Percentiles rank a stretch among this genome's conserved stretches.
Conservation (phyloP, 2,329 filamentous ascomycete genomes). For the Tolypocladium tundrense region DNA sequence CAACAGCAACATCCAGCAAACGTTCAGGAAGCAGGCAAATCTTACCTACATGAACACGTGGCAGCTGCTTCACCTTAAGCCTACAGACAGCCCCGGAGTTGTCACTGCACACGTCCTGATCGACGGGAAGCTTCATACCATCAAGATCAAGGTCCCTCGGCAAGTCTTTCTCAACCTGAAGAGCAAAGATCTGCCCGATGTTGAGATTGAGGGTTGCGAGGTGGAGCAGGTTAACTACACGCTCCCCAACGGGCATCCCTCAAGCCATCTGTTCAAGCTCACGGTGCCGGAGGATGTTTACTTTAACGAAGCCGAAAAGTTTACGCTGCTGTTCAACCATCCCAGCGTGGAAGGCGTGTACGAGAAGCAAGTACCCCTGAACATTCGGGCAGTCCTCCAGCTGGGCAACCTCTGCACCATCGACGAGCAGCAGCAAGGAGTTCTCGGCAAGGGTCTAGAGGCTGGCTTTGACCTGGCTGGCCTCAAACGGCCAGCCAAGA, state of each 20-base stretch:
- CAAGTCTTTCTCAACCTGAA: constrained; percentile 90
- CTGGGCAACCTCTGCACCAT: constrained; percentile 89
- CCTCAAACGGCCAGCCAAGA: constrained; percentile 57
- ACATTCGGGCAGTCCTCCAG: constrained; percentile 76
- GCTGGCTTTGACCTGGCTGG: constrained; percentile 82
- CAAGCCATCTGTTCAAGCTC: constrained; percentile 87
- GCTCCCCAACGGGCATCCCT: constrained; percentile 88
- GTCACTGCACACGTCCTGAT: constrained; percentile 87
- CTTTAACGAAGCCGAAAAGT: constrained; percentile 72
- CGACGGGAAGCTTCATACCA: constrained; percentile 77
- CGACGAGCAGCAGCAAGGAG: constrained; percentile 80
- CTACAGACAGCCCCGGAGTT: constrained; percentile 75
- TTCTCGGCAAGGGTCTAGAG: constrained; percentile 85
- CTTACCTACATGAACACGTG: constrained; percentile 83
- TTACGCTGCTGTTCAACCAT: constrained; percentile 78
- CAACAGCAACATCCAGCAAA: constrained; percentile 53
- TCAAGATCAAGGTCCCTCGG: constrained; percentile 83
- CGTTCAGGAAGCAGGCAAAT: constrained; percentile 87
- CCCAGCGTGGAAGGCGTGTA: constrained; percentile 95
- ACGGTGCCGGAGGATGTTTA: constrained; percentile 84
- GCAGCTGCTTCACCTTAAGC: constrained; percentile 82
- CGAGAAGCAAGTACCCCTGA: constrained; percentile 82
- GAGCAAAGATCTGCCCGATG: constrained; percentile 74
- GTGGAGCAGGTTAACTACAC: constrained; percentile 92
- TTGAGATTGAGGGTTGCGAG: constrained; percentile 74